Evolutionary conservation across 2,329 filamentous ascomycete species (phyloP), one percentile per base, ranked within the genome.

Genomic region (Ophiocordyceps camponoti-leonardi): DNA sequence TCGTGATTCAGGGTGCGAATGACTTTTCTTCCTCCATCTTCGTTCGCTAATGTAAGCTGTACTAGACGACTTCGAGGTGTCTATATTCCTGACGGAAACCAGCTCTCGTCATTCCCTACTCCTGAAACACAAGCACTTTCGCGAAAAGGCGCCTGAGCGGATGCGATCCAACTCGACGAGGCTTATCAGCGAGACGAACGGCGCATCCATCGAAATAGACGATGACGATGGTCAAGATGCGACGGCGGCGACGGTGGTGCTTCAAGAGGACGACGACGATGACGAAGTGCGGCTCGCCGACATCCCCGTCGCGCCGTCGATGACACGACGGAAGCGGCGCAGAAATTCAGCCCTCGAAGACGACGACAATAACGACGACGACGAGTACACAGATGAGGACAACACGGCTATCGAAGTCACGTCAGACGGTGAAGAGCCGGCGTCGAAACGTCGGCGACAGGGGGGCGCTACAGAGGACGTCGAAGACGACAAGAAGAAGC

Each of bases 41-140:
- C 13, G 16, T 26, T n/a, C 6, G 33, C 26, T 26, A 16, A 26
- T 30, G 23, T 31, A 11, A 26, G 49, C 46, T 54, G n/a, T n/a
- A 16, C 16, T 16, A 92, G 90, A 95, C 62, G 90, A 94, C 53
- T 98, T 95, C 58, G 87, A 96, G 58, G 86, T 95, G 14, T 85
- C 87, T 35, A 83, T 98, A 51, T 96, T 95, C 64, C 69, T 98
- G 52, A 93, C 85, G 42, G 86, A 94, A 61, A 83, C 83, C 8
- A 80, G 77, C 44, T 88, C 83, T 3, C 78, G 87, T 14, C 92
- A 96, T 66, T 84, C 86, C 31, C 68, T 98, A 35, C 72, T 96
- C 47, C 83, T 80, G 46, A 94, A 92, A 61, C 79, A 85, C 54
- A 95, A 94, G 64, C 72, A 77, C 18, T 87, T 87, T 52, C 71